Evolutionary conservation across 768 basidiomycete genomes (phyloP).

Genomic region (Suillus spraguei): DNA sequence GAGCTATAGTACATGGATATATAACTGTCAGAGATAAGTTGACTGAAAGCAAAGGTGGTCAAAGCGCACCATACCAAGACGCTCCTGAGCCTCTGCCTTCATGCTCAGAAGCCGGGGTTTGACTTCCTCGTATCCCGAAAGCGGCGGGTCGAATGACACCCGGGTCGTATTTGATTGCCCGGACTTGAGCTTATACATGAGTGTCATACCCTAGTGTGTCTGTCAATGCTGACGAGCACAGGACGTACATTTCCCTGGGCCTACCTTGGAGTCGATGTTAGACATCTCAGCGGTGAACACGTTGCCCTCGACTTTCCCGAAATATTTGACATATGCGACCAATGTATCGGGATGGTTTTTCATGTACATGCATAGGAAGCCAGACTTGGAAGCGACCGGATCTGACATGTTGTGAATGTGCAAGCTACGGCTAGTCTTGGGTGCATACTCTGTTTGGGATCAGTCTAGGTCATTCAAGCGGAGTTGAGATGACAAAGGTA

Average conservation of each 20-base stretch:
- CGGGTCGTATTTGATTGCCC: conserved; percentile 47
- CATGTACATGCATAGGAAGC: conserved; percentile 78
- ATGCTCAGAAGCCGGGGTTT: conserved; percentile 78
- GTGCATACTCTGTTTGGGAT: too few relatives aligned
- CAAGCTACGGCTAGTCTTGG: too few relatives aligned
- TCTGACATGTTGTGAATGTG: conserved; percentile 50
- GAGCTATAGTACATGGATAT: conserved; percentile 40
- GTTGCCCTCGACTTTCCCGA: conserved; percentile 48
- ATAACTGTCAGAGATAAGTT: background rate
- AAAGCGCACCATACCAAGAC: conserved; percentile 71
- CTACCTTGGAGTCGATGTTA: conserved; percentile 64
- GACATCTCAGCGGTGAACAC: conserved; percentile 70
- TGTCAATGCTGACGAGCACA: background rate
- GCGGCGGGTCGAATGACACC: conserved; percentile 70
- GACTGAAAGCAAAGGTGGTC: background rate
- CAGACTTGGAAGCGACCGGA: conserved; percentile 51
- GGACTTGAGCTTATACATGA: conserved; percentile 60
- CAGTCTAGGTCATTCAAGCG: too few relatives aligned
- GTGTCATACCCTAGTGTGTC: conserved; percentile 60
- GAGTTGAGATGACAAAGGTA: too few relatives aligned
- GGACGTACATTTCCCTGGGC: conserved; percentile 9
- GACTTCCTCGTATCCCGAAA: conserved; percentile 77
- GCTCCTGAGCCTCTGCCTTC: conserved; percentile 80
- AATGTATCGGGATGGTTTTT: conserved; percentile 63
- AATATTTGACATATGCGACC: conserved; percentile 61